These are phyloP conservation scores for Eremomyces bilateralis DNA, from an alignment of 495 filamentous ascomycete species.

Conservation along the genomic window DNA sequence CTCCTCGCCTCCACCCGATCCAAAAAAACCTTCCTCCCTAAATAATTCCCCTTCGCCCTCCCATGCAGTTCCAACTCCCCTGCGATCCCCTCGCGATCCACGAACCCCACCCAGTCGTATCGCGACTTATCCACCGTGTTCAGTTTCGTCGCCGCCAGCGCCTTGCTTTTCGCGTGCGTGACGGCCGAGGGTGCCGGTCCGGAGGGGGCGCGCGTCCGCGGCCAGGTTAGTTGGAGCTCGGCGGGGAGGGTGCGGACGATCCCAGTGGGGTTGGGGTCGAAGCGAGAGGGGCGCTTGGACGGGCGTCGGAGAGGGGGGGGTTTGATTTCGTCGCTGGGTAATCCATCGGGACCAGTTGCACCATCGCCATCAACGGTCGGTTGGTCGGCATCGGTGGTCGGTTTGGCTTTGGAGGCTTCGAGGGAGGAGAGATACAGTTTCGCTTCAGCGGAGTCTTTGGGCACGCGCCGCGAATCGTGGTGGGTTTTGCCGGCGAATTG, in stretches of 20 bases:
- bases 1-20: slow-evolving; percentile 52
- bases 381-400: slow-evolving; percentile 18
- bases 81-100: slow-evolving; percentile 75
- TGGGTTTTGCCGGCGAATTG: slow-evolving; percentile 76
- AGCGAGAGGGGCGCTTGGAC: slow-evolving; percentile 49
- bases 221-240: slow-evolving; percentile 14
- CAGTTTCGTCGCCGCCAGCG: slow-evolving; percentile 50
- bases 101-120: slow-evolving; percentile 86
- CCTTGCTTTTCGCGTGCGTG: slow-evolving; percentile 18
- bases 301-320: slow-evolving; percentile 32
- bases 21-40: slow-evolving; percentile 75
- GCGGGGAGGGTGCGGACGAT: slow-evolving; percentile 16
- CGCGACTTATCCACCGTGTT: slow-evolving; percentile 92
- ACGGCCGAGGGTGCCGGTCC: slow-evolving; percentile 14
- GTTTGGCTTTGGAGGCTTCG: slow-evolving; percentile 9
- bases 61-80: slow-evolving; percentile 75
- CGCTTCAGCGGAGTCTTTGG: slow-evolving; percentile 60
- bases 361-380: slow-evolving; percentile 5
- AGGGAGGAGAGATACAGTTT: slow-evolving; percentile 45
- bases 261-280: slow-evolving; percentile 46
- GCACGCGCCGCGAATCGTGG: slow-evolving; percentile 62
- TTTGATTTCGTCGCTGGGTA: too few relatives aligned
- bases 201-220: slow-evolving; percentile 13
- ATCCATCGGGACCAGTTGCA: too few relatives aligned
- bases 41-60: slow-evolving; percentile 63